Evolutionary conservation across 2,329 filamentous ascomycete genomes (phyloP), one percentile per base, ranked within the genome.

Genomic region (Chaetomium globosum): DNA sequence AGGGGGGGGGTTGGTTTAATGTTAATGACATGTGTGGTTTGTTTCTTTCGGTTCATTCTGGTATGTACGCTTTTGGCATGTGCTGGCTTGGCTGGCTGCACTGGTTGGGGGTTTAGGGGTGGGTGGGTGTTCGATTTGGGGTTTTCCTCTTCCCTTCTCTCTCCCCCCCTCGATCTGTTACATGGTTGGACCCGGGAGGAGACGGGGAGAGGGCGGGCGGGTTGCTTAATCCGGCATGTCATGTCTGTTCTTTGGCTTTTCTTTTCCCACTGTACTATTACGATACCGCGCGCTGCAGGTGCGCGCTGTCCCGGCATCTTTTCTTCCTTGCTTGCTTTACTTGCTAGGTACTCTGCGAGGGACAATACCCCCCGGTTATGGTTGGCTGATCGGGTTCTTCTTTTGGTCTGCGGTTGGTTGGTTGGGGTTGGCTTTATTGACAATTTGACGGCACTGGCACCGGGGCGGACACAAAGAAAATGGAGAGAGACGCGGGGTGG

Each of bases 281-380:
- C 13, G 26, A 53, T 28, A 53, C 16, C 16, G 31, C 33, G 33
- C 9, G 2, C 12, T 36, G 26, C 26, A 26, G 12, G 8, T 10
- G 33, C 33, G 8, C 33, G 33, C 33, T 36, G 33, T 12, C 33
- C 9, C 53, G n/a, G 19, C n/a, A 13, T 36, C 30, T 55, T 31
- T 23, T 36, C 30, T 55, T 31, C 16, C 6, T 12, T 33, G 2
- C 31, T 26, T 26, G 4, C 26, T 26, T 26, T 26, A 26, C 26
- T 26, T 26, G 26, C 26, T 53, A n/a, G n/a, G n/a, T 21, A n/a
- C 4, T 21, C 30, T 21, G 10, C 8, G n/a, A 10, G 31, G 12
- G n/a, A 56, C n/a, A 56, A 56, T 56, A 56, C 53, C 53, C 30
- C 30, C 21, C n/a, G n/a, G 53, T 56, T 54, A 28, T 54, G 52